A percentile compares a stretch with the other conserved stretches of the same genome.
phyloP scores from a whole-genome alignment of 805 yeast species.

The Yarrowia yakushimensis region DNA sequence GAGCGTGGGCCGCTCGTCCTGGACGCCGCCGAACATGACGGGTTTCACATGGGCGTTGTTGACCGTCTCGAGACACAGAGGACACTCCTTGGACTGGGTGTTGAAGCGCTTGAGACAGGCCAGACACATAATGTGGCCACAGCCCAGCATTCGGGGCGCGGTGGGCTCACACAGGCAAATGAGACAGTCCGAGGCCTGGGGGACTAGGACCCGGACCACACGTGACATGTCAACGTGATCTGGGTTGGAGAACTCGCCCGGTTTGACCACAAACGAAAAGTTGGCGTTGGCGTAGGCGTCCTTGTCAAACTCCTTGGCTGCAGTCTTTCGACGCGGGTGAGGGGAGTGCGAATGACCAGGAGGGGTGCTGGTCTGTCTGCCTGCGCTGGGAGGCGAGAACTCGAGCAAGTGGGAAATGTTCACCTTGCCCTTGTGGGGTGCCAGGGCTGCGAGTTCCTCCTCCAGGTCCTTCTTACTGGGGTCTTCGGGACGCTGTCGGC shows the following conservation, averaged over 20 bases:
- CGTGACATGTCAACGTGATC: constrained; percentile 57
- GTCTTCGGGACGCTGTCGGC: background rate
- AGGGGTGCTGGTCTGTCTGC: background rate
- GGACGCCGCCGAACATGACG: constrained; percentile 52
- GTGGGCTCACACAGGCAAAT: constrained; percentile 83
- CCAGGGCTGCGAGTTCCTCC: constrained; percentile 2
- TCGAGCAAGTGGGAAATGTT: constrained; percentile 14
- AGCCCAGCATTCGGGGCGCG: constrained; percentile 91
- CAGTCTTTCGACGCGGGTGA: background rate
- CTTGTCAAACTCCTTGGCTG: constrained; percentile 31
- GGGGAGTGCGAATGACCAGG: constrained; percentile 17
- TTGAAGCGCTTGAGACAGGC: constrained; percentile 74
- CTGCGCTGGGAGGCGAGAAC: constrained; percentile 10
- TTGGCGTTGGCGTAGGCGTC: constrained; percentile 63
- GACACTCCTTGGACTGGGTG: constrained; percentile 65
- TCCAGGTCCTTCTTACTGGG: background rate
- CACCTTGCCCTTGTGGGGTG: constrained; percentile 18
- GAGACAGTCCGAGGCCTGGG: constrained; percentile 75
- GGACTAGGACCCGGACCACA: constrained; percentile 69
- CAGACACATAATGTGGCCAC: constrained; percentile 90
- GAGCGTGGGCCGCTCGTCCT: constrained; percentile 53
- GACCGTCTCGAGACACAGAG: constrained; percentile 65
- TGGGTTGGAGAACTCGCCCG: constrained; percentile 55
- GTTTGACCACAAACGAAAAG: constrained; percentile 76
- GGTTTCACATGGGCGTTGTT: constrained; percentile 59